Evolutionary conservation across 805 yeast genomes (phyloP).

Genomic region (Wickerhamiella sorbophila): DNA sequence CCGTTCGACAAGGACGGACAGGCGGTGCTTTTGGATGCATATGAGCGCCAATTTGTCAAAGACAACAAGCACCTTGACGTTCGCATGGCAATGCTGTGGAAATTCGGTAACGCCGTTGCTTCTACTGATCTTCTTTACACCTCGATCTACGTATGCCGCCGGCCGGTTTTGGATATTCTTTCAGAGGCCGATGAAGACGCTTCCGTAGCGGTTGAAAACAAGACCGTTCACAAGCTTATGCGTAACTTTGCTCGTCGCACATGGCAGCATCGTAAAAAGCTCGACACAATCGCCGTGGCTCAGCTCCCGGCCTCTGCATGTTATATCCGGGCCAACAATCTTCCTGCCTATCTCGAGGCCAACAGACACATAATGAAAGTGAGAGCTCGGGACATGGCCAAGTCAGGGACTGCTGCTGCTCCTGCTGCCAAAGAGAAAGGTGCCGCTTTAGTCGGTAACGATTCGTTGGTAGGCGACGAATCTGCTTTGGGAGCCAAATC

Average conservation of each 20-base stretch:
- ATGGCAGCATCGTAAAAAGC: slow-evolving; percentile 58
- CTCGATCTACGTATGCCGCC: slow-evolving; percentile 51
- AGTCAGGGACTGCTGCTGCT: slow-evolving; percentile 15
- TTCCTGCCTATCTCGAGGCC: slow-evolving; percentile 77
- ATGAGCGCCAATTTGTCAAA: slow-evolving; percentile 54
- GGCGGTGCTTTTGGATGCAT: slow-evolving; percentile 48
- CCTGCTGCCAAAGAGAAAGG: slow-evolving; percentile 13
- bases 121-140: slow-evolving; percentile 66
- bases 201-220: slow-evolving; percentile 14
- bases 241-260: slow-evolving; percentile 84
- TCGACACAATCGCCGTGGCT: slow-evolving; percentile 54
- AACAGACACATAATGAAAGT: slow-evolving; percentile 60
- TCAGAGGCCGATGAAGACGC: slow-evolving; percentile 22
- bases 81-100: slow-evolving; percentile 83
- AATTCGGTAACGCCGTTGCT: slow-evolving; percentile 61
- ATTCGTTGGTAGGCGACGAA: slow-evolving; percentile 58
- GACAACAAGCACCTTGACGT: slow-evolving; percentile 56
- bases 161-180: slow-evolving; percentile 39
- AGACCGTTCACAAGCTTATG: slow-evolving; percentile 31
- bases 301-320: slow-evolving; percentile 43
- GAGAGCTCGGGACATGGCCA: slow-evolving; percentile 32
- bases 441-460: slow-evolving; percentile 73
- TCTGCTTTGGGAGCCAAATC: slow-evolving; percentile 69
- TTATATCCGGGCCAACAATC: slow-evolving; percentile 65
- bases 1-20: slow-evolving; percentile 24